Evolutionary conservation across 805 yeast species (phyloP).

Genomic region (Scheffersomyces ergatensis): DNA sequence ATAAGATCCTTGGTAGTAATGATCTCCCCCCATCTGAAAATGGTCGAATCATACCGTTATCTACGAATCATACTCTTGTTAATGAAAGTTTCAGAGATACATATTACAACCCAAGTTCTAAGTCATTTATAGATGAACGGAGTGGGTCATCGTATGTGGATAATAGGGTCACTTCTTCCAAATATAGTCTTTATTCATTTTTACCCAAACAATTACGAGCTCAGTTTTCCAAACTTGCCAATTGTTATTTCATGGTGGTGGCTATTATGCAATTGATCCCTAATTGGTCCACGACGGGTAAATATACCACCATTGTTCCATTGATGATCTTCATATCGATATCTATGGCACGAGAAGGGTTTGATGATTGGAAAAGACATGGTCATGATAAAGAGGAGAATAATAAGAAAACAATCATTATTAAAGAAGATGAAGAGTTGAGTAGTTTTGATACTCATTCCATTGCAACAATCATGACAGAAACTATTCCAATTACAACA

Average conservation of each 20-base stretch:
- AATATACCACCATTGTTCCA: conserved; percentile 90
- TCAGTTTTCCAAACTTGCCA: conserved; percentile 91
- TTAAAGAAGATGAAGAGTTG: conserved; percentile 29
- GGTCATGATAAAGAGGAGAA: conserved; percentile 84
- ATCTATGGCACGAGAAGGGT: conserved; percentile 90
- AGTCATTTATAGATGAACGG: conserved; percentile 66
- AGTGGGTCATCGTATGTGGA: conserved; percentile 55
- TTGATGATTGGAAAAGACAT: conserved; percentile 88
- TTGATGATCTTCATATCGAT: conserved; percentile 80
- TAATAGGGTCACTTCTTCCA: conserved; percentile 80
- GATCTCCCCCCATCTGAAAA: conserved; percentile 53
- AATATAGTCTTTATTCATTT: conserved; percentile 77
- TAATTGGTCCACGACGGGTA: conserved; percentile 96
- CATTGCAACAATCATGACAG: conserved; percentile 37
- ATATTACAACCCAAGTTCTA: conserved; percentile 16
- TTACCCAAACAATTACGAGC: conserved; percentile 85
- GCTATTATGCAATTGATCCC: conserved; percentile 96
- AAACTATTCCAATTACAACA: conserved; percentile 23
- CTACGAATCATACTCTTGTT: conserved; percentile 38
- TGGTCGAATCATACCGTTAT: conserved; percentile 77
- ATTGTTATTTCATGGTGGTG: conserved; percentile 82
- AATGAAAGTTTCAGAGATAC: conserved; percentile 27
- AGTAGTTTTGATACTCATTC: conserved; percentile 33
- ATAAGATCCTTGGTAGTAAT: conserved; percentile 44
- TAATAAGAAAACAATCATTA: conserved; percentile 33